Conservation (phyloP, 768 basidiomycete genomes). For the Amanita subjunquillea region DNA sequence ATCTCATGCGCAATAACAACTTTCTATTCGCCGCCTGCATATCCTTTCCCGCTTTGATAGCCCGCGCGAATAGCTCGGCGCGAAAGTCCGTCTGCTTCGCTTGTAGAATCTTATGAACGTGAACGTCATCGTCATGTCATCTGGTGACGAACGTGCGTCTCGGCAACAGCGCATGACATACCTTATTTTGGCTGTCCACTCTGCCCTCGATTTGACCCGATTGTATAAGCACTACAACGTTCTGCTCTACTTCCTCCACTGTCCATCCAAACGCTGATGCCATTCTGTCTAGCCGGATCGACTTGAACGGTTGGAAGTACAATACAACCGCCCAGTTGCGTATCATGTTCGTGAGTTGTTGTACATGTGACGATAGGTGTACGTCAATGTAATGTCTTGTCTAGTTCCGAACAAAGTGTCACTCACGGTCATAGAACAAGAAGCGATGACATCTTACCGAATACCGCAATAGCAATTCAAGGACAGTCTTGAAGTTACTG, state of each 20-base stretch:
- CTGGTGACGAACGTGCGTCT: neutral
- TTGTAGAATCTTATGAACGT: slow-evolving; percentile 49
- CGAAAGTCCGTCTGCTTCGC: slow-evolving; percentile 76
- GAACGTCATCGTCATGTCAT: slow-evolving; percentile 2
- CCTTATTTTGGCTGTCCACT: slow-evolving; percentile 87
- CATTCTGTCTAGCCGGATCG: slow-evolving; percentile 80
- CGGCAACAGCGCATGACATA: slow-evolving; percentile 14
- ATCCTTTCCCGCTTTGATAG: slow-evolving; percentile 62
- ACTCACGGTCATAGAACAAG: neutral
- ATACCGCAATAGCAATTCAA: slow-evolving; percentile 63
- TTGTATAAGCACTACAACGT: slow-evolving; percentile 73
- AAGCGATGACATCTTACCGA: slow-evolving; percentile 37
- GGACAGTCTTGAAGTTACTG: slow-evolving; percentile 77
- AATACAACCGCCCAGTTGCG: slow-evolving; percentile 71
- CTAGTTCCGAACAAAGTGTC: slow-evolving; percentile 24
- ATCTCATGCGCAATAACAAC: slow-evolving; percentile 68
- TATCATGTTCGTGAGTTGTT: slow-evolving; percentile 56
- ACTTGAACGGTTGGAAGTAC: slow-evolving; percentile 86
- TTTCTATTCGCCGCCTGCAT: slow-evolving; percentile 70
- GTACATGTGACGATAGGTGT: slow-evolving; percentile 62
- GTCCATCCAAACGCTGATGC: slow-evolving; percentile 78
- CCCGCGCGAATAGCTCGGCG: slow-evolving; percentile 62
- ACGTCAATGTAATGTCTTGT: slow-evolving; percentile 71
- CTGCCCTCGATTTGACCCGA: slow-evolving; percentile 69
- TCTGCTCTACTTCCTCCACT: slow-evolving; percentile 56